Percentiles rank a stretch among this genome's conserved stretches.
Evolutionary conservation across 176 grass and related monocot genomes (phyloP).

Genomic region (Hordeum marinum): DNA sequence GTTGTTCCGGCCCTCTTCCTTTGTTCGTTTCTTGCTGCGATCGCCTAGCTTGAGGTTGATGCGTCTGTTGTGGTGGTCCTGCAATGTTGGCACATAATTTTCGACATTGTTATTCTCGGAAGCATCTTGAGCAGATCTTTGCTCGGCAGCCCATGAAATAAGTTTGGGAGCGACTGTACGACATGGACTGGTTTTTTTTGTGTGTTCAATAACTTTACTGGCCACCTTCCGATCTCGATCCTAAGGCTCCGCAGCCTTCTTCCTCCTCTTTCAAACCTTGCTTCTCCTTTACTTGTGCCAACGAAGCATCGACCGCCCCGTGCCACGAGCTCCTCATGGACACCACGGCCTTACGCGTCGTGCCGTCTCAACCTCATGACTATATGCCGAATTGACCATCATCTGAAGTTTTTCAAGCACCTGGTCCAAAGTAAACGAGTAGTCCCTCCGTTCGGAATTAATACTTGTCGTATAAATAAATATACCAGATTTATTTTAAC

Average conservation of each 20-base stretch:
- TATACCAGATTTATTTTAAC: no score
- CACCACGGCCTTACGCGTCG: no score
- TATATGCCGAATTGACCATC: no score
- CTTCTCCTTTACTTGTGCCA: not conserved
- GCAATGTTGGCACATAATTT: constrained; percentile 19
- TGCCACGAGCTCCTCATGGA: no score
- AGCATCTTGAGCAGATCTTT: not conserved
- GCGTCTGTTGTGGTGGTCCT: not conserved
- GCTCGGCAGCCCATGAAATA: not conserved
- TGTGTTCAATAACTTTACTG: not conserved
- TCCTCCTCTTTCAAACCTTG: not conserved
- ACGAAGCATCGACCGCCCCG: no score
- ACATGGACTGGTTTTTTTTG: not conserved
- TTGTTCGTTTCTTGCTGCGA: constrained; percentile 12
- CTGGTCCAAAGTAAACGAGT: no score
- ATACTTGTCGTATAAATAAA: no score
- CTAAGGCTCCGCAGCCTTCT: not conserved
- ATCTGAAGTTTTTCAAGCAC: no score
- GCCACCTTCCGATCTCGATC: not conserved
- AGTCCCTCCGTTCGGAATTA: no score
- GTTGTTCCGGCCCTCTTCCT: not conserved
- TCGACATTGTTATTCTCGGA: not conserved
- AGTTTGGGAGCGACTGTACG: not conserved
- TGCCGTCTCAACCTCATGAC: no score
- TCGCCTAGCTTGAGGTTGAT: not conserved